Base-by-base conservation (phyloP, 805 yeast genomes). In the Yamadazyma kitorensis region DNA sequence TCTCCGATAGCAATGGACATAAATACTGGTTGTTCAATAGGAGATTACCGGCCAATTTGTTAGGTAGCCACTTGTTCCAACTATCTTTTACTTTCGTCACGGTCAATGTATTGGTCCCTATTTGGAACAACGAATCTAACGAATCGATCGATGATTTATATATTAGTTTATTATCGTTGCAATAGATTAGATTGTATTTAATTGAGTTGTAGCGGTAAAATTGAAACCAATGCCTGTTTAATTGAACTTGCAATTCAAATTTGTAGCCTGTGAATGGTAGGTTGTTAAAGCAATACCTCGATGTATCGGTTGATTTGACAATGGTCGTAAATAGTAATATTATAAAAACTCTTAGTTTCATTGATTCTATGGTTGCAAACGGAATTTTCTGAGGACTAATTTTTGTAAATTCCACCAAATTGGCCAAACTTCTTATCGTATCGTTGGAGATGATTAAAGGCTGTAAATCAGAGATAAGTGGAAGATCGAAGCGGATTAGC, bases 141-240 rank as follows among this genome's bases (percentile, higher is more conserved):
- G 33, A 19, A 6, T 27, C 27, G 4, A 36, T 19, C 2, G 29
- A 12, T 1, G 41, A 15, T 25, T 43, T 43, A 17, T 36, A 46
- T 11, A 55, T 43, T 13, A 56, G 33, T 24, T 50, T 55, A 31
- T 56, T 57, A 31, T 60, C 64, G 24, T 47, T 48, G 31, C 64
- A 61, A 31, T 57, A 52, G 7, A 57, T 29, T 12, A 61, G 36
- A 34, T 23, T 17, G 16, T 30, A 35, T n/a, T 14, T 3, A 6
- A 31, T 3, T 5, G 13, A 4, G 12, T 8, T 20, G n/a, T n/a
- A n/a, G n/a, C n/a, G n/a, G n/a, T n/a, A n/a, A n/a, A n/a, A n/a
- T n/a, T n/a, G n/a, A n/a, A n/a, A n/a, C n/a, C n/a, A n/a, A n/a
- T n/a, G n/a, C n/a, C n/a, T 47, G 9, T 25, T 29, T 18, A 30